A percentile compares a stretch with the other conserved stretches of the same genome.
Conservation (phyloP, 2,329 filamentous ascomycete species). For the Pseudogymnoascus sp. region DNA sequence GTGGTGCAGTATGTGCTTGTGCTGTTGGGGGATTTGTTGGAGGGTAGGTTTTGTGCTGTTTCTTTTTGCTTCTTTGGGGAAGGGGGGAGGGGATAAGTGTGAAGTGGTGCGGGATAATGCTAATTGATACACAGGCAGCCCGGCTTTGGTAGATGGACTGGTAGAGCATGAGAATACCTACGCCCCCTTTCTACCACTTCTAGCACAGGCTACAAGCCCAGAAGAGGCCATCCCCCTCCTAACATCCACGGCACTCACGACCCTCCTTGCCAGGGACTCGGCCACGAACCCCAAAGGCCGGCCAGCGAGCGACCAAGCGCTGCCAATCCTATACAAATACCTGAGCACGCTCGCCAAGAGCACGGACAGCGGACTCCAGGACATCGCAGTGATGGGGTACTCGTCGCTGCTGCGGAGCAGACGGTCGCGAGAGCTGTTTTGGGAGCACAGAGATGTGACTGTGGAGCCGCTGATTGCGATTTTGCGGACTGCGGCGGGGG, state of each 20-base stretch:
- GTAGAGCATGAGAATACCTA: constrained; percentile 71
- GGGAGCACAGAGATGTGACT: constrained; percentile 83
- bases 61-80: background rate
- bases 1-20: constrained; percentile 94
- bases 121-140: constrained; percentile 54
- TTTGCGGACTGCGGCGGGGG: constrained; percentile 68
- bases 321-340: constrained; percentile 79
- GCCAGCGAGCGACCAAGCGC: constrained; percentile 61
- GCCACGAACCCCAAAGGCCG: constrained; percentile 55
- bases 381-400: constrained; percentile 89
- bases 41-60: constrained; percentile 49
- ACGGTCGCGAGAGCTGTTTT: constrained; percentile 74
- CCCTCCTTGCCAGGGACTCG: constrained; percentile 61
- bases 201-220: constrained; percentile 65
- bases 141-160: constrained; percentile 68
- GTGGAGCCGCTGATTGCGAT: constrained; percentile 76
- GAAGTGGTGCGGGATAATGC: background rate
- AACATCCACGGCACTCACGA: constrained; percentile 78
- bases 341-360: constrained; percentile 77
- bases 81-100: background rate
- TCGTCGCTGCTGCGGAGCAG: constrained; percentile 73
- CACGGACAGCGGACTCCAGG: constrained; percentile 82
- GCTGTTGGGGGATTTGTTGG: constrained; percentile 76
- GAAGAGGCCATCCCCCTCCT: constrained; percentile 83
- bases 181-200: constrained; percentile 74